A percentile compares a stretch with the other conserved stretches of the same genome.
Conservation (phyloP, 2,329 filamentous ascomycete genomes). For the Fulvia fulva region DNA sequence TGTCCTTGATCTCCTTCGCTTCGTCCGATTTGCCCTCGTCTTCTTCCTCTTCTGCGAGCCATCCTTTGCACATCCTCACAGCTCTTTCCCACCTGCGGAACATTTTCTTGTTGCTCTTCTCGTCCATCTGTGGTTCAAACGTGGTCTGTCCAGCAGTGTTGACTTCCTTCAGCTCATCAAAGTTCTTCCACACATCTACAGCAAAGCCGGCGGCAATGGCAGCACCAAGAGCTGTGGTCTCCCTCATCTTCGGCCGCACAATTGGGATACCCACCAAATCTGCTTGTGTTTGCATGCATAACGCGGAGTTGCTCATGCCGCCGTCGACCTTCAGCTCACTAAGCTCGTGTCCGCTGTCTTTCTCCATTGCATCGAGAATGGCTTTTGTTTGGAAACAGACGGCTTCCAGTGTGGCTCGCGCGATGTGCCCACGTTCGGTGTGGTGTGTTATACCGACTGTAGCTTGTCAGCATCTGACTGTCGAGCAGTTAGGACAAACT, state of each 20-base stretch:
- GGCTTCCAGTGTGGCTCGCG: conserved; percentile 82
- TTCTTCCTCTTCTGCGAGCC: conserved; percentile 40
- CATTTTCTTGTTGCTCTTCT: conserved; percentile 53
- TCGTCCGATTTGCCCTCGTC: conserved; percentile 12
- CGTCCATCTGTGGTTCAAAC: conserved; percentile 64
- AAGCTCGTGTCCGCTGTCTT: conserved; percentile 73
- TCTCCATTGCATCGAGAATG: conserved; percentile 89
- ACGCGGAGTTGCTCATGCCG: conserved; percentile 81
- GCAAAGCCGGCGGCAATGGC: conserved; percentile 85
- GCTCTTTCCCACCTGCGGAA: conserved; percentile 72
- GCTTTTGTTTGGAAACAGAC: conserved; percentile 91
- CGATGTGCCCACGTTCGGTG: conserved; percentile 83
- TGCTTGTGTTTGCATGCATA: conserved; percentile 89
- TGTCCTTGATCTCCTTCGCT: conserved; percentile 7
- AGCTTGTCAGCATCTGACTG: conserved; percentile 3
- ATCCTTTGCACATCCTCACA: conserved; percentile 74
- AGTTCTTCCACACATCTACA: conserved; percentile 70
- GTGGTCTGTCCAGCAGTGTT: conserved; percentile 65
- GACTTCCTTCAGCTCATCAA: conserved; percentile 69
- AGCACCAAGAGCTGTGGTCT: conserved; percentile 83
- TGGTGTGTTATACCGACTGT: conserved; percentile 50
- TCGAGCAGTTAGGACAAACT: conserved; percentile 35
- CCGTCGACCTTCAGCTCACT: conserved; percentile 78
- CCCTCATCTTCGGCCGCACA: conserved; percentile 79
- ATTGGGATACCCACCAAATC: conserved; percentile 81